Conservation (phyloP, 768 basidiomycete genomes). For the Udeniomyces megalosporus region DNA sequence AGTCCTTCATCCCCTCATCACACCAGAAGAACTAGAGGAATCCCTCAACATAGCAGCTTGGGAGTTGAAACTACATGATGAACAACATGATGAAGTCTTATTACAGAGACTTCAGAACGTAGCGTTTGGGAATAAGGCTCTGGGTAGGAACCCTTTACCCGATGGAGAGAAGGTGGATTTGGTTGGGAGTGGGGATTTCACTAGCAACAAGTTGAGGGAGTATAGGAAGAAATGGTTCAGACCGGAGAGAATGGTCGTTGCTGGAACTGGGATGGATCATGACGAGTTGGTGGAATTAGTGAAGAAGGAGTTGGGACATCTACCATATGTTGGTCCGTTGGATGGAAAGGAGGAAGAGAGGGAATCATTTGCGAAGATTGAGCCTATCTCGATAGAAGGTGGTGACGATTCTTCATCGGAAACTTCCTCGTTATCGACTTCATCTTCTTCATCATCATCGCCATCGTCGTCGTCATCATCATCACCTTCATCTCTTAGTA, state of each 20-base stretch:
- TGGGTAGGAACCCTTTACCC: conserved; percentile 81
- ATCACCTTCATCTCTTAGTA: conserved; percentile 13
- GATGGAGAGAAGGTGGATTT: neutral
- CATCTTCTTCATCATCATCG: conserved; percentile 16
- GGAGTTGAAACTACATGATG: conserved; percentile 69
- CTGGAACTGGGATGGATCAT: conserved; percentile 83
- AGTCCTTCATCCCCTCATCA: conserved; percentile 58
- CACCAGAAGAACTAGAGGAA: conserved; percentile 58
- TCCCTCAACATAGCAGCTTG: conserved; percentile 79
- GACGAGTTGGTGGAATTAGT: conserved; percentile 71
- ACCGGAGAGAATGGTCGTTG: conserved; percentile 88
- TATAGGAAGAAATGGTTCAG: conserved; percentile 36
- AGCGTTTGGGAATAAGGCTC: conserved; percentile 56
- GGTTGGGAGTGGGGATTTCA: conserved; percentile 31
- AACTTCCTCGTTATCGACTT: conserved; percentile 16
- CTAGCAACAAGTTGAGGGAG: conserved; percentile 39
- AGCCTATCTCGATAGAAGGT: neutral
- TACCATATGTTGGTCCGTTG: conserved; percentile 22
- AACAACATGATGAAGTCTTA: conserved; percentile 83
- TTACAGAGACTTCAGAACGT: conserved; percentile 78
- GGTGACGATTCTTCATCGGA: neutral
- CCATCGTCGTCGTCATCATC: conserved; percentile 18
- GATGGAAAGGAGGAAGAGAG: conserved; percentile 2
- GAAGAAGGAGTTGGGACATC: conserved; percentile 63
- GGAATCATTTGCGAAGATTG: too few species aligned